Percentiles rank a stretch among this genome's conserved stretches.
Conservation (phyloP, 805 yeast species). For the Yarrowia divulgata region DNA sequence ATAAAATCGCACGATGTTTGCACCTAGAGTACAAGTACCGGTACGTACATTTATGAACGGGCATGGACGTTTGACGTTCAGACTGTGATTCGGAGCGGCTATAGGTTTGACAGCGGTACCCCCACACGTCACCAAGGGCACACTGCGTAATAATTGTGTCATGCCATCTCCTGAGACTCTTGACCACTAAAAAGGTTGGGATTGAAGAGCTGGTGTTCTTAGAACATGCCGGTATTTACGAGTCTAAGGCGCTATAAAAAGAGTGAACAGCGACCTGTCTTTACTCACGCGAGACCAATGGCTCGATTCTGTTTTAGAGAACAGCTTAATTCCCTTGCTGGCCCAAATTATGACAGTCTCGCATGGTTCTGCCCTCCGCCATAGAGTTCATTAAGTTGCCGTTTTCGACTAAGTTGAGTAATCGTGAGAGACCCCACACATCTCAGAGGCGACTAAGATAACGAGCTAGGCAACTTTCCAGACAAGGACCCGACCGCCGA, state of each 20-base stretch:
- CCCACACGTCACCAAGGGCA: neutral
- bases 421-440: conserved; percentile 19
- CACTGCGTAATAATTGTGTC: neutral
- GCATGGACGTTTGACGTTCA: too few relatives aligned
- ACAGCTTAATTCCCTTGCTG: neutral
- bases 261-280: too few relatives aligned
- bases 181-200: conserved; percentile 1
- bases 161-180: neutral
- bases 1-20: neutral
- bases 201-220: neutral
- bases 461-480: conserved; percentile 7
- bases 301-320: neutral
- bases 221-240: neutral
- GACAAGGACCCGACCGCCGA: conserved; percentile 23
- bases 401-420: conserved; percentile 15
- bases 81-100: too few relatives aligned
- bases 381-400: conserved; percentile 13
- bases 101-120: too few relatives aligned
- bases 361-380: neutral
- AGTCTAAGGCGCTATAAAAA: too few relatives aligned
- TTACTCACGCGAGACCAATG: neutral
- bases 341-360: neutral
- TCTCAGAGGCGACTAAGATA: conserved; percentile 19
- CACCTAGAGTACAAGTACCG: too few relatives aligned
- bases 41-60: too few relatives aligned